phyloP scores from a whole-genome alignment of 306 rosid genomes.

The Pterocarpus santalinus region DNA sequence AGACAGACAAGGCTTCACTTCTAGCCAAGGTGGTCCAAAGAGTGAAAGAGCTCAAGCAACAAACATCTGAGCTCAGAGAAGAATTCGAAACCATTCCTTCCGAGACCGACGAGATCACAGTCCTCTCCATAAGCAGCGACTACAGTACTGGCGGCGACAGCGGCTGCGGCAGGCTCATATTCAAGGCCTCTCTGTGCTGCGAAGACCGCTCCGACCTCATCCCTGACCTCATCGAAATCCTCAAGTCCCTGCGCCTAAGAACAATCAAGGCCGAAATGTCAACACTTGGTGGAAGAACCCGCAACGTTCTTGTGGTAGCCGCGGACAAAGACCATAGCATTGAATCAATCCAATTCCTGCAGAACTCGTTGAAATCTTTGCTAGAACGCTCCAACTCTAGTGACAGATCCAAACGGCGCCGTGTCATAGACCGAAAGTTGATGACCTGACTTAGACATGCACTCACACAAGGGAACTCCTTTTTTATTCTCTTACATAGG shows the following conservation, averaged over 20 bases:
- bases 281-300: conserved; percentile 87
- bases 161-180: conserved; percentile 68
- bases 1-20: conserved; percentile 98
- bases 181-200: conserved; percentile 93
- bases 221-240: conserved; percentile 81
- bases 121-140: conserved; percentile 49
- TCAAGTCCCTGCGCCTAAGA: conserved; percentile 81
- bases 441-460: conserved; percentile 21
- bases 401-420: conserved; percentile 85
- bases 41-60: conserved; percentile 85
- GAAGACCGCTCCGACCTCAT: conserved; percentile 94
- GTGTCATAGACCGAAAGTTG: conserved; percentile 65
- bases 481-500: background rate
- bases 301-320: conserved; percentile 80
- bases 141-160: conserved; percentile 25
- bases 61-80: conserved; percentile 70
- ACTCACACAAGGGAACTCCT: too few relatives aligned
- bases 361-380: conserved; percentile 84
- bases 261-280: conserved; percentile 87
- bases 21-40: conserved; percentile 95
- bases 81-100: conserved; percentile 79
- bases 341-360: conserved; percentile 88
- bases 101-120: conserved; percentile 87
- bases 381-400: conserved; percentile 71
- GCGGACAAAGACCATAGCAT: conserved; percentile 85